Percentiles rank a stretch among this genome's conserved stretches.
phyloP scores from a whole-genome alignment of 106 monocot genomes.

The Phalaenopsis equestris region DNA sequence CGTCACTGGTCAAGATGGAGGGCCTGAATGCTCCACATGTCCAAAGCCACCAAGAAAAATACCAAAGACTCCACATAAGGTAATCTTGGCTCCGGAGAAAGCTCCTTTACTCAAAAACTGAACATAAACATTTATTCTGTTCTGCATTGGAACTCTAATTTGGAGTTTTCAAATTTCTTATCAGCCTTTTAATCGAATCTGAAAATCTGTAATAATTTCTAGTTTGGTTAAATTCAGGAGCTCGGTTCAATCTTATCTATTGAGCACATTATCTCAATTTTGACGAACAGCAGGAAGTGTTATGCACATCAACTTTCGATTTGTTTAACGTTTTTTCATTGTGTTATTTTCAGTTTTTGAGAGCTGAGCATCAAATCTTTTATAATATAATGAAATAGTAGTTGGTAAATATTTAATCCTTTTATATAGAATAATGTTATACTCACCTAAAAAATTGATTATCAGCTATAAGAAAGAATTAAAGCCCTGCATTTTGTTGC shows the following conservation, averaged over 20 bases:
- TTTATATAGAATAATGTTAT: no score
- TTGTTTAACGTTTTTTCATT: not conserved
- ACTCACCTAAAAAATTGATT: no score
- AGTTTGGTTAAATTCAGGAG: not conserved
- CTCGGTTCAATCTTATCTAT: not conserved
- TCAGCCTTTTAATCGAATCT: not conserved
- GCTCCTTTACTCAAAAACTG: not conserved
- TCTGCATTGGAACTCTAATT: not conserved
- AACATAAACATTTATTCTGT: no score
- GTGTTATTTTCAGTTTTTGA: not conserved
- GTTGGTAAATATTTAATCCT: no score
- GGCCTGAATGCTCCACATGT: slow-evolving; percentile 26
- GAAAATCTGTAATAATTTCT: not conserved
- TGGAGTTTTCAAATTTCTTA: not conserved
- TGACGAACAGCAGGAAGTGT: not conserved
- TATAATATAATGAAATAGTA: not conserved
- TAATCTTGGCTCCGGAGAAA: not conserved
- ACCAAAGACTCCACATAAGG: slow-evolving; percentile 72
- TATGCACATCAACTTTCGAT: not conserved
- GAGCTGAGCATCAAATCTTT: not conserved
- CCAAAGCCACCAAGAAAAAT: slow-evolving; percentile 53
- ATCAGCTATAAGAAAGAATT: no score
- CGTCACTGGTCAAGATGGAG: slow-evolving; percentile 16
- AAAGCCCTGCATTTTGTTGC: no score
- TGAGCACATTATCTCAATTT: not conserved